These are phyloP conservation scores for Blastomyces gilchristii DNA, from an alignment of 2,329 filamentous ascomycete species.

Conservation along the genomic window DNA sequence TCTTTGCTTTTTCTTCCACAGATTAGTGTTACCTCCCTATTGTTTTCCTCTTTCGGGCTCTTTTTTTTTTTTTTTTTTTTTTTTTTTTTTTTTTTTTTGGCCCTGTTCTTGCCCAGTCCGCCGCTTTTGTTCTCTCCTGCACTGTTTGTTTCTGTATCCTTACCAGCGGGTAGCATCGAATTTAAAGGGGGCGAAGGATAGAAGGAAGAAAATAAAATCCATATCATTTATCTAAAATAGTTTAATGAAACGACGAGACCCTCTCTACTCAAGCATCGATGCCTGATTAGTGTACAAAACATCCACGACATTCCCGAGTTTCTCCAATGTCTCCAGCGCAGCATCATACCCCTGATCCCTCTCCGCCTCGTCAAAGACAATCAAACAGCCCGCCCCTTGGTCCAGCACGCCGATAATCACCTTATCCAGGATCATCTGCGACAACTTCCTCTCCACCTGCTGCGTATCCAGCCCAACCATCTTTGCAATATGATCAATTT, in stretches of 20 bases:
- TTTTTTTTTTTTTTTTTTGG: no score
- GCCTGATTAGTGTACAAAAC: slow-evolving; percentile 97
- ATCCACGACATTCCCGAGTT: slow-evolving; percentile 93
- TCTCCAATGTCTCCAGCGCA: slow-evolving; percentile 88
- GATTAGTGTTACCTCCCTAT: no score
- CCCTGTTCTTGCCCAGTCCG: no score
- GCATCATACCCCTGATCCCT: slow-evolving; percentile 90
- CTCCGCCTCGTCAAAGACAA: slow-evolving; percentile 92
- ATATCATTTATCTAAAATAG: slow-evolving; percentile 3
- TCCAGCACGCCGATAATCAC: slow-evolving; percentile 96
- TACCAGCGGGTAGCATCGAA: no score
- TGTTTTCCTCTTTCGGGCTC: no score
- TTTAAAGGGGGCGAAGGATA: no score
- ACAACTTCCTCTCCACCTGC: slow-evolving; percentile 95
- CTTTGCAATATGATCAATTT: slow-evolving; percentile 92
- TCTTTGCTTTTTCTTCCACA: no score
- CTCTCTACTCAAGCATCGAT: slow-evolving; percentile 70
- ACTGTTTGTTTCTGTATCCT: no score
- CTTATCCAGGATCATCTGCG: slow-evolving; percentile 99
- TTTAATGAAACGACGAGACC: not conserved
- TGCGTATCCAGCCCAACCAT: slow-evolving; percentile 94
- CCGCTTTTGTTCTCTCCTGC: no score
- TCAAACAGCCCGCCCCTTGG: slow-evolving; percentile 93
- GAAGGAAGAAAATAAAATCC: not conserved
- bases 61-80: no score